These are phyloP conservation scores for Paecilomyces sp. DNA, from an alignment of 2,329 filamentous ascomycete species.

Conservation along the genomic window DNA sequence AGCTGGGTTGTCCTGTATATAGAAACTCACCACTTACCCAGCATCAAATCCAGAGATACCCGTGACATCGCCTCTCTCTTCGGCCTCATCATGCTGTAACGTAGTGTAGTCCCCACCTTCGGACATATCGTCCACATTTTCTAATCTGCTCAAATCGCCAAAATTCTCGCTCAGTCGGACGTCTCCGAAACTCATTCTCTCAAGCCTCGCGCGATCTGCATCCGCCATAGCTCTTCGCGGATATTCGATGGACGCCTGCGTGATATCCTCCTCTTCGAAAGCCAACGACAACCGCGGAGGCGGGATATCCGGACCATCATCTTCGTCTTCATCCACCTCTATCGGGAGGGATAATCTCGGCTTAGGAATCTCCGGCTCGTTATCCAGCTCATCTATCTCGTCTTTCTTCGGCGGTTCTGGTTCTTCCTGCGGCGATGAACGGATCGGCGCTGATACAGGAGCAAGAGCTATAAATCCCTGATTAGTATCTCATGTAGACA, in stretches of 20 bases:
- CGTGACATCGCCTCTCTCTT: conserved; percentile 29
- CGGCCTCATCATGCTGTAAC: conserved; percentile 26
- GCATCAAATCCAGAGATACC: conserved; percentile 31
- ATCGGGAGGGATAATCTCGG: conserved; percentile 39
- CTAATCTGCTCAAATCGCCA: conserved; percentile 39
- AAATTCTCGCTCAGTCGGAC: conserved; percentile 45
- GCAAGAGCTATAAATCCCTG: conserved; percentile 37
- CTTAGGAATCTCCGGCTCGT: conserved; percentile 38
- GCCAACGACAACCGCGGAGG: conserved; percentile 32
- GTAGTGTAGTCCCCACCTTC: conserved; percentile 28
- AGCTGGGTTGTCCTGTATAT: conserved; percentile 8
- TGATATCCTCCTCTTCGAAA: conserved; percentile 41
- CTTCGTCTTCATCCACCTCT: conserved; percentile 37
- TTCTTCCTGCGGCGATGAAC: conserved; percentile 39
- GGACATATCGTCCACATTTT: conserved; percentile 27
- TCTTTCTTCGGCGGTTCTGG: conserved; percentile 15
- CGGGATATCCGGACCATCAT: conserved; percentile 31
- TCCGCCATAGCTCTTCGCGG: conserved; percentile 34
- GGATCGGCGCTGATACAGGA: conserved; percentile 37
- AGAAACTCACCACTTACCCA: conserved; percentile 20
- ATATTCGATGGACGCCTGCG: conserved; percentile 34
- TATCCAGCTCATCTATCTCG: conserved; percentile 41
- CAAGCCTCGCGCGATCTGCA: conserved; percentile 29
- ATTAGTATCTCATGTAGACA: not conserved
- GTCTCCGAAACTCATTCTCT: conserved; percentile 37